Conservation (phyloP, 2,329 filamentous ascomycete species). For the Stagonosporopsis tanaceti region DNA sequence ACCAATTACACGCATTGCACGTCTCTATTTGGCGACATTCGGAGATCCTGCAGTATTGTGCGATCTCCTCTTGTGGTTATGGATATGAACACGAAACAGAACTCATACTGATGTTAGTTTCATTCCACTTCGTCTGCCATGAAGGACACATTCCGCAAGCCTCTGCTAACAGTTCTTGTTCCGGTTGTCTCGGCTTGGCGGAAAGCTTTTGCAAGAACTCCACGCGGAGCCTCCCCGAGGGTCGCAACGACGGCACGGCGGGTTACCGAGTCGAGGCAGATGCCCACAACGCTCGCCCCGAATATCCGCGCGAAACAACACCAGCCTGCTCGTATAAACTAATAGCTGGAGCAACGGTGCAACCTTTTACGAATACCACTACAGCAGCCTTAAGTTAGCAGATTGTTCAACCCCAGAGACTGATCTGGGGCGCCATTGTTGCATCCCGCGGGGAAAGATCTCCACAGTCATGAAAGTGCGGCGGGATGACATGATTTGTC, state of each 20-base stretch:
- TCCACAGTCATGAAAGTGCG: slow-evolving; percentile 5
- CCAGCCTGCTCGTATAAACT: background rate
- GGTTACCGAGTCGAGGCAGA: slow-evolving; percentile 7
- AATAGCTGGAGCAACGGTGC: background rate
- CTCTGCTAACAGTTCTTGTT: slow-evolving; percentile 1
- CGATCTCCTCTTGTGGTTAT: background rate
- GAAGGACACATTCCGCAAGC: background rate
- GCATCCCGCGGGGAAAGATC: slow-evolving; percentile 8
- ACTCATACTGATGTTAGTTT: too few relatives aligned
- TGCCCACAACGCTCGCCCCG: background rate
- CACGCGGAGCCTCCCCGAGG: slow-evolving; percentile 13
- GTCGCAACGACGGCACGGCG: slow-evolving; percentile 4
- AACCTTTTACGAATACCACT: background rate
- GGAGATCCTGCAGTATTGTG: too few relatives aligned
- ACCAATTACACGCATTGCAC: slow-evolving; percentile 3
- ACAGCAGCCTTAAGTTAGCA: background rate
- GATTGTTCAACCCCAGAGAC: background rate
- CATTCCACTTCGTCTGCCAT: background rate
- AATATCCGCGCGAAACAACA: background rate
- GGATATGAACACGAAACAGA: background rate
- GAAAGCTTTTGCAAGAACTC: slow-evolving; percentile 4
- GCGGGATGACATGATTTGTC: slow-evolving; percentile 12
- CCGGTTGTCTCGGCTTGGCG: background rate
- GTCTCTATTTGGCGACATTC: background rate
- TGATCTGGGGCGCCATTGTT: slow-evolving; percentile 10